Evolutionary conservation across 2,329 filamentous ascomycete genomes (phyloP), one percentile per base, ranked within the genome.

Genomic region (Parascedosporium putredinis): DNA sequence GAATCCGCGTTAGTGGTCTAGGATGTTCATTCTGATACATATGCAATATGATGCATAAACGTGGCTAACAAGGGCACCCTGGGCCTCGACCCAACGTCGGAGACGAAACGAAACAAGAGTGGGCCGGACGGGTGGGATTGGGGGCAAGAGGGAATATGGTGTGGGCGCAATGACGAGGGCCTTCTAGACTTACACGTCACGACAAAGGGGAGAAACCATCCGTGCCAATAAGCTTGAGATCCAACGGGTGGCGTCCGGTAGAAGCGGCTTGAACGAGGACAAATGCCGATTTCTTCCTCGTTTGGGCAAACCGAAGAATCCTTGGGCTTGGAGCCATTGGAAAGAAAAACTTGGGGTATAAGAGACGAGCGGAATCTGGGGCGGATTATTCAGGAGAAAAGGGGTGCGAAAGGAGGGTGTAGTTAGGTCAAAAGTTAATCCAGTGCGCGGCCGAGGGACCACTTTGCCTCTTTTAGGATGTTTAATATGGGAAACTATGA

Each of bases 151-250:
- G n/a, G 40, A 14, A 40, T 14, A 34, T 31, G 43, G 43, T 40
- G 36, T 40, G 23, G 47, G 24, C 40, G 45, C 10, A 24, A 24
- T 9, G 42, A 27, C 6, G 20, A 20, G 16, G 20, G 53, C 36
- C 36, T 44, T 6, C 45, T 55, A 52, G 55, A 72, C 78, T 73
- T 70, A 83, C 81, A 64, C 53, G 72, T 72, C 50, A 71, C 64
- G 38, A 72, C 67, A 64, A 81, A 86, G 5, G 80, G 45, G 71
- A 73, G 50, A 76, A 73, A 50, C 79, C 78, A 58, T 89, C 84
- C 25, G 84, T 88, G 29, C 76, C 84, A 29, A 83, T 71, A 25
- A 89, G 64, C 60, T 79, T 81, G 44, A 86, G 63, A 62, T 88
- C 82, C 25, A 88, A 67, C 1, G 74, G 71, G 51, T 70, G 71